Evolutionary conservation across 2,329 filamentous ascomycete species (phyloP), one percentile per base, ranked within the genome.

Genomic region (Dactylellina haptotyla): DNA sequence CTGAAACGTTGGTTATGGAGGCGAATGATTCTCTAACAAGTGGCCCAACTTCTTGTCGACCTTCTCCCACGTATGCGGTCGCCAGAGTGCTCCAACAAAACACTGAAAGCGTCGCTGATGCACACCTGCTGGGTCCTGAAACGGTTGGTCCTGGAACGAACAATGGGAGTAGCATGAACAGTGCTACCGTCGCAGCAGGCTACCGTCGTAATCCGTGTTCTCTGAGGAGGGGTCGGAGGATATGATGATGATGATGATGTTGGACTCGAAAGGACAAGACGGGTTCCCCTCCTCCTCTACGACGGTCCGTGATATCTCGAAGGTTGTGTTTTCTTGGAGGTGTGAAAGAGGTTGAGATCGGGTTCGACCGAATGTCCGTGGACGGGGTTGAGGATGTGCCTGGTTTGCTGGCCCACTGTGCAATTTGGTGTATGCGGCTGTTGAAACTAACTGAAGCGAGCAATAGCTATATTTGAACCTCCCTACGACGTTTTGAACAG

Each of bases 361-460:
- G 54, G 20, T 63, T 53, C 46, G 54, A 70, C 34, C 48, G 59
- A n/a, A 41, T 50, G 45, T 53, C 43, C 43, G 53, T 28, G 59
- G n/a, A n/a, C n/a, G n/a, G n/a, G 54, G 59, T 69, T 69, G 59
- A 48, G 64, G 37, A 61, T 43, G 54, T 30, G 56, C 56, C n/a
- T n/a, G n/a, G n/a, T n/a, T n/a, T n/a, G n/a, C n/a, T n/a, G n/a
- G n/a, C n/a, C n/a, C n/a, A n/a, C n/a, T n/a, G n/a, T n/a, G n/a
- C n/a, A n/a, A n/a, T n/a, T n/a, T 50, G 48, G 25, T 50, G 56
- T 48, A 28, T 70, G 65, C 65, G 56, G 65, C 65, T 62, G 65
- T 62, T 62, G 48, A 70, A 56, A 70, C 65, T 51, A 59, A 53
- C 53, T 72, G 67, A 72, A 72, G 59, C 67, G 59, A 64, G 66